Evolutionary conservation across 75 land plant species (phyloP).

Genomic region (Pinus taeda): DNA sequence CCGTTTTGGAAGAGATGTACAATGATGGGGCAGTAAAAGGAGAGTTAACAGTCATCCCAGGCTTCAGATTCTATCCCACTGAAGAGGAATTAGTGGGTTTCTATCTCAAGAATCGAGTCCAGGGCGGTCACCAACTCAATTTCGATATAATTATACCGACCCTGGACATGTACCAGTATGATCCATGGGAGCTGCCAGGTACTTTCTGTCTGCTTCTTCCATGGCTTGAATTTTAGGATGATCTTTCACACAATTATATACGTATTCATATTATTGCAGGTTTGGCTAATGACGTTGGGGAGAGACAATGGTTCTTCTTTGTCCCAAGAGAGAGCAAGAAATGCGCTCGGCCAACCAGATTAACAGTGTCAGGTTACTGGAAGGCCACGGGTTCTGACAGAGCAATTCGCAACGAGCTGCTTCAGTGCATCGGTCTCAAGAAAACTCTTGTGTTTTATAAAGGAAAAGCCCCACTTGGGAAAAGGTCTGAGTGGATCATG

Average conservation of each 20-base stretch:
- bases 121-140: not conserved
- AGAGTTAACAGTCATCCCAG: conserved; percentile 1
- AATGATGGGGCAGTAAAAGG: too few relatives aligned
- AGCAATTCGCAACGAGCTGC: conserved; percentile 20
- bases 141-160: conserved; percentile 8
- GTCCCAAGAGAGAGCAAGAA: conserved; percentile 46
- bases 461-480: conserved; percentile 57
- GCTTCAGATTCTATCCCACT: conserved; percentile 25
- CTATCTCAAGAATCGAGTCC: conserved; percentile 16
- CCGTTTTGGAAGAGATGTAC: too few relatives aligned
- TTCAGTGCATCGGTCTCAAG: conserved; percentile 37
- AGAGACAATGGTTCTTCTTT: conserved; percentile 59
- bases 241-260: too few relatives aligned
- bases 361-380: conserved; percentile 62
- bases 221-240: too few relatives aligned
- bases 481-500: conserved; percentile 64
- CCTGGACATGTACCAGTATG: conserved; percentile 9
- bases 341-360: conserved; percentile 44
- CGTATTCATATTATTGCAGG: too few relatives aligned
- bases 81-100: conserved; percentile 22
- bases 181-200: conserved; percentile 21
- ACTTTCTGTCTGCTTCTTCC: not conserved
- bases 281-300: not conserved
- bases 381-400: conserved; percentile 71
- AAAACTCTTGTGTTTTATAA: conserved; percentile 67